phyloP scores from a whole-genome alignment of 176 grass and related monocot species.

The Hordeum vulgare region DNA sequence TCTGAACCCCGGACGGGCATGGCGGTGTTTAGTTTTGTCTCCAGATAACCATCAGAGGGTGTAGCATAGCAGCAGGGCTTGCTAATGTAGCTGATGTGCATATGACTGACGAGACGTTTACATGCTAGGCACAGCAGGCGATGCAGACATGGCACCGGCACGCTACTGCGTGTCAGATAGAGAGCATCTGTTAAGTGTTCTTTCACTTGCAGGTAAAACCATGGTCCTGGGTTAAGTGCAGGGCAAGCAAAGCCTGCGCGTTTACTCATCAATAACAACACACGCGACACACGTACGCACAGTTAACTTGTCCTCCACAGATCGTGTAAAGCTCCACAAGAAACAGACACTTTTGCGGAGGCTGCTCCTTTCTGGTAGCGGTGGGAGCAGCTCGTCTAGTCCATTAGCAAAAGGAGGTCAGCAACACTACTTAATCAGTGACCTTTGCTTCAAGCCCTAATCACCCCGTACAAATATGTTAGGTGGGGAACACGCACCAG shows the following conservation, averaged over 20 bases:
- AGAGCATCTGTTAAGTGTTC: background rate
- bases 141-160: no score
- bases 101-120: background rate
- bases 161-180: background rate
- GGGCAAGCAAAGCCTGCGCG: constrained; percentile 34
- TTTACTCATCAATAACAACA: constrained; percentile 9
- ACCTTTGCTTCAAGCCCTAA: background rate
- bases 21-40: no score
- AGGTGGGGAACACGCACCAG: constrained; percentile 25
- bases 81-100: background rate
- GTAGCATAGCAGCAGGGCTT: no score
- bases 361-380: background rate
- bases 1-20: no score
- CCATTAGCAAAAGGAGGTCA: background rate
- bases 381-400: background rate
- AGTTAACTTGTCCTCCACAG: background rate
- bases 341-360: constrained; percentile 12
- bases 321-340: constrained; percentile 2
- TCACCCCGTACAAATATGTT: constrained; percentile 9
- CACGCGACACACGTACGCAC: background rate
- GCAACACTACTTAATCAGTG: background rate
- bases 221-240: background rate
- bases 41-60: no score
- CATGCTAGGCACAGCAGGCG: background rate
- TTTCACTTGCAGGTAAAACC: background rate